Base-by-base conservation (phyloP, 2,329 filamentous ascomycete genomes). In the Tolypocladium sp. region DNA sequence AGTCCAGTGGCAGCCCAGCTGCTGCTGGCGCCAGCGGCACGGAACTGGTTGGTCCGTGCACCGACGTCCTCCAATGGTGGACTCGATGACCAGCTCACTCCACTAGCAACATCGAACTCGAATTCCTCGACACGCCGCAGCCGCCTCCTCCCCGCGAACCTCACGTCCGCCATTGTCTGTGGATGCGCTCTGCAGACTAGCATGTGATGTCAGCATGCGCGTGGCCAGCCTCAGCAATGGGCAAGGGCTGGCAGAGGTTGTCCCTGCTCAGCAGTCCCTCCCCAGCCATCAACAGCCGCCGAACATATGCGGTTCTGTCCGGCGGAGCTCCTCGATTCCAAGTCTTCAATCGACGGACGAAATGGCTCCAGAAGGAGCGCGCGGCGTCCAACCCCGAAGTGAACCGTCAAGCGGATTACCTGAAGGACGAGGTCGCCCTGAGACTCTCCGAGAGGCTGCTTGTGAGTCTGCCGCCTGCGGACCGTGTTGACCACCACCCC, bases 321-420 rank as follows among this genome's bases (percentile, higher is more conserved):
- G 81, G 90, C 2, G 90, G 91, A 61, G 84, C 85, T 46, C 90
- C 92, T 33, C 85, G 87, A 42, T 85, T 95, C 66, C 88, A 97
- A 66, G 90, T 99, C 72, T 99, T 99, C 83, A 95, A 96, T 75
- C 84, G 87, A 62, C 83, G 84, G 65, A 85, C 87, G 27, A 99
- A 99, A 80, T 92, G 90, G 80, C 77, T 94, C 55, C 94, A 99
- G 72, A 95, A 91, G 73, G 92, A 97, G 73, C 85, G 93, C 62
- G 89, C 92, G 1, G 92, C 90, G 0, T 71, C 79, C 53, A 79
- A 93, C 69, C 77, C 82, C 12, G 84, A 90, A 63, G 75, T 82
- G 63, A 92, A 92, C 70, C 83, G 93, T 20, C 83, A 90, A 67
- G 88, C 91, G 30, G 94, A 97, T 76, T 97, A 97, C 70, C 78